A percentile compares a stretch with the other conserved stretches of the same genome.
Evolutionary conservation across 176 grass and related monocot species (phyloP).

Genomic region (Rhynchospora pubera): DNA sequence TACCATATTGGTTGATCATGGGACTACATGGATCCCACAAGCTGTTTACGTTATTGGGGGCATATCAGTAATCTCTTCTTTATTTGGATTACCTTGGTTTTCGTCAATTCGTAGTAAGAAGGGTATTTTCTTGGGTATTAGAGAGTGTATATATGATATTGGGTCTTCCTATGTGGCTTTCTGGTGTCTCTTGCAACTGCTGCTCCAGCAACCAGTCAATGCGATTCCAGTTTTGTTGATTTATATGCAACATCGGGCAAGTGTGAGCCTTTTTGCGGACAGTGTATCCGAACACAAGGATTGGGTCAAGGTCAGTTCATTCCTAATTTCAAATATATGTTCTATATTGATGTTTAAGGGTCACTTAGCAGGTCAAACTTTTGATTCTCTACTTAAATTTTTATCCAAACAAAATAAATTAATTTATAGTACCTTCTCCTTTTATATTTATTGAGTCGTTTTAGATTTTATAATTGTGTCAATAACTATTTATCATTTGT

Average conservation of each 20-base stretch:
- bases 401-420: background rate
- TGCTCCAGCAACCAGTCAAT: slow-evolving; percentile 78
- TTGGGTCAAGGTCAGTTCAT: slow-evolving; percentile 69
- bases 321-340: background rate
- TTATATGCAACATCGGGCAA: slow-evolving; percentile 53
- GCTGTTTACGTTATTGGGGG: slow-evolving; percentile 40
- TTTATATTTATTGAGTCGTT: slow-evolving; percentile 5
- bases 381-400: background rate
- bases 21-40: slow-evolving; percentile 53
- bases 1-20: slow-evolving; percentile 27
- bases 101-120: slow-evolving; percentile 29
- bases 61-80: slow-evolving; percentile 35
- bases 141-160: slow-evolving; percentile 52
- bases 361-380: background rate
- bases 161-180: slow-evolving; percentile 58
- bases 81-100: slow-evolving; percentile 56
- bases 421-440: slow-evolving; percentile 7
- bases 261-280: slow-evolving; percentile 54
- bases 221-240: slow-evolving; percentile 74
- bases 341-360: background rate
- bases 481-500: background rate
- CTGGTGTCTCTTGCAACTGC: slow-evolving; percentile 89
- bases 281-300: slow-evolving; percentile 36
- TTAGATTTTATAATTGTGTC: slow-evolving; percentile 9
- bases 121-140: slow-evolving; percentile 29